Percentiles rank a stretch among this genome's conserved stretches.
These are phyloP conservation scores for Yarrowia sp. DNA, from an alignment of 805 yeast genomes.

Conservation along the genomic window DNA sequence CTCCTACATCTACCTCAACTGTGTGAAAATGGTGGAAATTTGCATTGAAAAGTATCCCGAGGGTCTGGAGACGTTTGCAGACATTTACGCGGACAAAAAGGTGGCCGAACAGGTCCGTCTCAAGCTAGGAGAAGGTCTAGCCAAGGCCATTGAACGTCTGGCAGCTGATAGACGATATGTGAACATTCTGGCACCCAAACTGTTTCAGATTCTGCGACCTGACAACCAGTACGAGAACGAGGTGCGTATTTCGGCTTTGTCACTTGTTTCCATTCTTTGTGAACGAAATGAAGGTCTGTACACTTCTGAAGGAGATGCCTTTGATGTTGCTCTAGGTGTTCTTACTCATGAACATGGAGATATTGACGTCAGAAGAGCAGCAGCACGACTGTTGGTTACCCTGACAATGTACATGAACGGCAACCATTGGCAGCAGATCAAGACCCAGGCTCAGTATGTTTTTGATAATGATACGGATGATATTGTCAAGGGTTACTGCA, in stretches of 20 bases:
- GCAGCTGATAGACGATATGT: conserved; percentile 39
- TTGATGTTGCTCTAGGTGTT: conserved; percentile 78
- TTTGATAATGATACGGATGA: conserved; percentile 9
- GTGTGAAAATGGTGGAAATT: conserved; percentile 70
- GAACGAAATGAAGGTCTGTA: conserved; percentile 39
- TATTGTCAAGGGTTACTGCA: not conserved
- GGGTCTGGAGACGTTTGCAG: conserved; percentile 41
- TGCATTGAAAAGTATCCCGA: conserved; percentile 48
- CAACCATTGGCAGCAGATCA: not conserved
- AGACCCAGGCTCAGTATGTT: not conserved
- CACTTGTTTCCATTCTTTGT: conserved; percentile 56
- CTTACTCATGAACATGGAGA: conserved; percentile 39
- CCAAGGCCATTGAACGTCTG: conserved; percentile 52
- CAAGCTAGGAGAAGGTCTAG: conserved; percentile 76
- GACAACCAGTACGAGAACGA: conserved; percentile 31
- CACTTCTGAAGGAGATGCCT: conserved; percentile 48
- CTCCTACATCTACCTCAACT: conserved; percentile 82
- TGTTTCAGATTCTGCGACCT: conserved; percentile 44
- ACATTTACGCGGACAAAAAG: conserved; percentile 36
- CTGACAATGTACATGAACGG: conserved; percentile 10
- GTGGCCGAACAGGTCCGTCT: conserved; percentile 61
- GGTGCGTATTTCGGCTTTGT: conserved; percentile 80
- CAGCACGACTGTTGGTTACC: not conserved
- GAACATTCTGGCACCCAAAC: conserved; percentile 19
- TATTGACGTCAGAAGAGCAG: conserved; percentile 1